Base-by-base conservation (phyloP, 208 protist species). In the Paratrypanosoma confusum region DNA sequence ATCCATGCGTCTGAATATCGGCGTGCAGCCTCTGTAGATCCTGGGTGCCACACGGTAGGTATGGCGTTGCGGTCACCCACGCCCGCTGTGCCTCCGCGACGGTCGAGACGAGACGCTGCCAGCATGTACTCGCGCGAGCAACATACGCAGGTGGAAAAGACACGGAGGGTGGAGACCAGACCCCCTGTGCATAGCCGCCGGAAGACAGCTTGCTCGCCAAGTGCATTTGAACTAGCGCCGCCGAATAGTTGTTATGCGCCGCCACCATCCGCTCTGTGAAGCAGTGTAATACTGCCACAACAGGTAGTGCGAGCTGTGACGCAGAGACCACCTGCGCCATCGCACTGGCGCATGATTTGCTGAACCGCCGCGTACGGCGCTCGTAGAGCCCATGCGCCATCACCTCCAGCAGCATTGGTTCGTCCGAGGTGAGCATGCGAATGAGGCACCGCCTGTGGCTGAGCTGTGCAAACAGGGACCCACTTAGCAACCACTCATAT, bases 201-300 rank as follows among this genome's bases (percentile, higher is more conserved):
- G n/a, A 89, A 89, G 29, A 73, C 75, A 18, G 38, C 31, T 17
- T 53, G 23, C 47, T 86, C 63, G 11, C 45, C 50, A 0, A 69
- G 65, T 20, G 28, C 64, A 13, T 13, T 26, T 57, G 57, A 8
- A 50, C 28, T 16, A 75, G 18, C 22, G 71, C 68, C 3, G 69
- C 48, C 3, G 71, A 54, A 53, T 81, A 84, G 51, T 82, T 84
- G 36, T 81, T 66, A 31, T 71, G 59, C 10, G 73, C 71, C 1
- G 70, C 64, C n/a, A 87, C 51, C 0, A 77, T 36, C 1, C 50
- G 14, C 42, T 80, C 69, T 13, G 74, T 87, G 39, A 65, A 49
- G 38, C 67, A 61, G 28, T 75, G 65, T 10, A 86, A 42, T 10
- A 70, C 18, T 0, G 54, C 45, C 1, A 71, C 51, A 5, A 77